A percentile compares a stretch with the other conserved stretches of the same genome.
These are phyloP conservation scores for Silene vulgaris DNA, from an alignment of 179 eudicot genomes.

Conservation along the genomic window DNA sequence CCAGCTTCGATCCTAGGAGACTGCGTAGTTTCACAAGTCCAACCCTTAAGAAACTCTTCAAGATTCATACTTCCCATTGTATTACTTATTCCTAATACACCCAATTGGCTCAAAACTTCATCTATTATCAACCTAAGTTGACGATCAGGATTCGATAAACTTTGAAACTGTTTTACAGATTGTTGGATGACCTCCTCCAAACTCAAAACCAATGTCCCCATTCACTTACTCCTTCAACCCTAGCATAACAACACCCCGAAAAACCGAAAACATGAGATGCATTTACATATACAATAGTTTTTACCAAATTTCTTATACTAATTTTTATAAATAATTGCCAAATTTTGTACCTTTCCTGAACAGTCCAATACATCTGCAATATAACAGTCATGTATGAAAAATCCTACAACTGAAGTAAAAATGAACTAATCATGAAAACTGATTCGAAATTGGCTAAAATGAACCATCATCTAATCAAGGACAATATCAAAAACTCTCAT, in stretches of 20 bases:
- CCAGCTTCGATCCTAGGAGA: conserved; percentile 25
- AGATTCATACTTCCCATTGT: conserved; percentile 62
- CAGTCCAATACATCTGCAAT: conserved; percentile 23
- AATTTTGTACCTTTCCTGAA: conserved; percentile 15
- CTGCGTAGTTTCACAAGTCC: conserved; percentile 36
- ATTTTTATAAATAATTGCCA: not conserved
- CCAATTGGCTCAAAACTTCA: conserved; percentile 41
- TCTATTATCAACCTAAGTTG: conserved; percentile 41
- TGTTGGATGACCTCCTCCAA: conserved; percentile 34
- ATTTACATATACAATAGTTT: not conserved
- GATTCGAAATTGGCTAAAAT: not conserved
- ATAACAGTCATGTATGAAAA: not conserved
- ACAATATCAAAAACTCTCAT: not conserved
- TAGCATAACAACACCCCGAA: conserved; percentile 10
- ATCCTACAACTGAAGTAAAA: no score
- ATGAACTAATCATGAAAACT: not conserved
- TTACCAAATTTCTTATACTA: not conserved
- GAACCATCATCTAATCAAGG: not conserved
- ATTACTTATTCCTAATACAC: conserved; percentile 29
- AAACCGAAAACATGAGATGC: conserved; percentile 15
- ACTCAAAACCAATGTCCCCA: conserved; percentile 47
- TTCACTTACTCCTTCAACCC: conserved; percentile 27
- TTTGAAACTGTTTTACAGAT: conserved; percentile 20
- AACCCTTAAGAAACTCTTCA: conserved; percentile 53
- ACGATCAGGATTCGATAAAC: conserved; percentile 32